phyloP scores from a whole-genome alignment of 345 rosid genomes.

The Gossypium thurberi region DNA sequence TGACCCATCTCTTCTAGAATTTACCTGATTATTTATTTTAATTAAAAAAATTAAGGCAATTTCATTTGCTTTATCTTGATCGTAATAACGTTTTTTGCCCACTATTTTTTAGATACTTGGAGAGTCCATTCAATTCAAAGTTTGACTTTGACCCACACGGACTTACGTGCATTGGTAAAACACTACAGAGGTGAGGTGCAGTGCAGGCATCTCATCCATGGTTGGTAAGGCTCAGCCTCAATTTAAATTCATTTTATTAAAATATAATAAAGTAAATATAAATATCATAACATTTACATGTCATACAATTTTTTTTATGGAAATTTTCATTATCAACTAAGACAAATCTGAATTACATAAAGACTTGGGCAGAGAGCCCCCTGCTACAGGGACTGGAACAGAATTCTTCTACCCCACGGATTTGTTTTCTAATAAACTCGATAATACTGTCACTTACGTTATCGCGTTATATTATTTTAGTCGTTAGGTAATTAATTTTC shows the following conservation, averaged over 20 bases:
- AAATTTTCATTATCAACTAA: no score
- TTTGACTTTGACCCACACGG: neutral
- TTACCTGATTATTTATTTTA: neutral
- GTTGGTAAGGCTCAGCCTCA: neutral
- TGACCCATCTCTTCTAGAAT: neutral
- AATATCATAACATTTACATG: no score
- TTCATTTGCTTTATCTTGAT: neutral
- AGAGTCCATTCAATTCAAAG: neutral
- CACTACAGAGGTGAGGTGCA: neutral
- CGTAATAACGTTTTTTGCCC: neutral
- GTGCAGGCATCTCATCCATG: neutral
- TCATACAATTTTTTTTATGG: no score
- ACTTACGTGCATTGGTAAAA: neutral
- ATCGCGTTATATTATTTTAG: no score
- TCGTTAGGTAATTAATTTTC: rapidly evolving
- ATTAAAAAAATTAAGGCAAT: neutral
- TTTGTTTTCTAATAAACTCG: no score
- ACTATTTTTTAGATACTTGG: neutral
- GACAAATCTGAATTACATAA: no score
- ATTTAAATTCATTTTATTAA: no score
- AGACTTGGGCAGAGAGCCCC: no score
- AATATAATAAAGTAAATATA: no score
- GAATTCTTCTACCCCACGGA: no score
- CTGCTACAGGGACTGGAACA: no score
- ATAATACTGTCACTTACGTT: no score